These are phyloP conservation scores for Saturnispora halmiae DNA, from an alignment of 805 yeast species.

Conservation along the genomic window DNA sequence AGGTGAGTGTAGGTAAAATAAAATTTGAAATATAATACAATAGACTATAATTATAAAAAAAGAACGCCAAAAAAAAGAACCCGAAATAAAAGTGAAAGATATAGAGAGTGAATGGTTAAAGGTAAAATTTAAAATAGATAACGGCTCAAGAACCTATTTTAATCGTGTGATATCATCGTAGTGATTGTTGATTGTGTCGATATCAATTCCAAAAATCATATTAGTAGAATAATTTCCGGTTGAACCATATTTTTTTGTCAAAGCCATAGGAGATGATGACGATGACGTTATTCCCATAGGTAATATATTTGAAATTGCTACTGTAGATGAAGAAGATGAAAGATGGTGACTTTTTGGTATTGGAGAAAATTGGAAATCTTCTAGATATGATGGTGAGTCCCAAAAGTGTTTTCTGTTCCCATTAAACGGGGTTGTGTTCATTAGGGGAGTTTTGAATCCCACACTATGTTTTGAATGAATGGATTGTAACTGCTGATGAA, in stretches of 20 bases:
- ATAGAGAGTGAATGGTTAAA: background rate
- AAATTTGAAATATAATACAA: background rate
- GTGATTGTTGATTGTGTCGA: constrained; percentile 31
- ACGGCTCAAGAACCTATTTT: background rate
- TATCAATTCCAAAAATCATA: constrained; percentile 51
- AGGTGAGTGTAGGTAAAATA: background rate
- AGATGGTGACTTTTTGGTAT: constrained; percentile 11
- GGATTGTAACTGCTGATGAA: constrained; percentile 10
- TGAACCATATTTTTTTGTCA: constrained; percentile 11
- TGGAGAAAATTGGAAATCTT: constrained; percentile 57
- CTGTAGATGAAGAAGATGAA: background rate
- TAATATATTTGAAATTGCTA: background rate
- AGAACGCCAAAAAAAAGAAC: background rate
- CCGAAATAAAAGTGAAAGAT: background rate
- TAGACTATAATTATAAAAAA: background rate
- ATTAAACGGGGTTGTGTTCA: constrained; percentile 19
- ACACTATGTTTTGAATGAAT: constrained; percentile 9
- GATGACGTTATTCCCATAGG: background rate
- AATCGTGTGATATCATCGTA: constrained; percentile 18
- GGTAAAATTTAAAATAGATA: background rate
- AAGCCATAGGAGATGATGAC: background rate
- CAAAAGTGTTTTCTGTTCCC: constrained; percentile 46
- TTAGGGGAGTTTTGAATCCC: constrained; percentile 25
- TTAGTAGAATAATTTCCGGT: constrained; percentile 33
- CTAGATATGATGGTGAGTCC: constrained; percentile 59